A percentile compares a stretch with the other conserved stretches of the same genome.
Conservation (phyloP, 225 moss, liverwort and hornwort species). For the Pseudisothecium myosuroides region DNA sequence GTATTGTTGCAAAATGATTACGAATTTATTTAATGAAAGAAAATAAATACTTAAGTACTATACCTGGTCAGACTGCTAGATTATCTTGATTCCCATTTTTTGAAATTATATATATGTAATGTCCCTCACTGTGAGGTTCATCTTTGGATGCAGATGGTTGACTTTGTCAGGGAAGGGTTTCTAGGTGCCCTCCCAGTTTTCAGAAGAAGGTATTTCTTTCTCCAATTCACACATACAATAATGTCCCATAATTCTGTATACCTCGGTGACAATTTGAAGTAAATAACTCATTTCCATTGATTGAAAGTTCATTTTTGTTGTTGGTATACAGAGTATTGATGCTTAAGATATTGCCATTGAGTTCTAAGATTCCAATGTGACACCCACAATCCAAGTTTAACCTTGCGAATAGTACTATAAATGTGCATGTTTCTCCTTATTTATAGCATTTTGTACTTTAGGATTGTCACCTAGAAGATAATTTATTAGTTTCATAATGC, state of each 20-base stretch:
- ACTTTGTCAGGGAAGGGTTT: slow-evolving; percentile 91
- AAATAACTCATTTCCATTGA: neutral
- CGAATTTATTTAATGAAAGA: neutral
- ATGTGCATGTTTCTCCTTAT: neutral
- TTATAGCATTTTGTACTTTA: neutral
- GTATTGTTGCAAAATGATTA: neutral
- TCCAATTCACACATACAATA: neutral
- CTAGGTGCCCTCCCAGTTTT: slow-evolving; percentile 62
- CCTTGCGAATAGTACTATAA: neutral
- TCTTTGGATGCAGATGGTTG: slow-evolving; percentile 77
- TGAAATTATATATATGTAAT: neutral
- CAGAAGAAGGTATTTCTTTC: slow-evolving; percentile 59
- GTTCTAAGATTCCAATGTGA: neutral
- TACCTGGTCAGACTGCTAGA: neutral
- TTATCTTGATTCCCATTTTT: neutral
- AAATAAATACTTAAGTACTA: neutral
- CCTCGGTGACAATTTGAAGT: neutral
- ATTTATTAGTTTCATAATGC: neutral
- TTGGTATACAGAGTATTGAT: neutral
- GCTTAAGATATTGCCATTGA: neutral
- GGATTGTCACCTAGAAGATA: neutral
- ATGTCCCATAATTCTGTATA: neutral
- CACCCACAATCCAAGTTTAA: neutral
- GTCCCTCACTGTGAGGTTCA: neutral
- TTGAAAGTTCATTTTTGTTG: neutral